phyloP scores from a whole-genome alignment of 2,329 filamentous ascomycete species.

The Pseudogymnoascus sp. region DNA sequence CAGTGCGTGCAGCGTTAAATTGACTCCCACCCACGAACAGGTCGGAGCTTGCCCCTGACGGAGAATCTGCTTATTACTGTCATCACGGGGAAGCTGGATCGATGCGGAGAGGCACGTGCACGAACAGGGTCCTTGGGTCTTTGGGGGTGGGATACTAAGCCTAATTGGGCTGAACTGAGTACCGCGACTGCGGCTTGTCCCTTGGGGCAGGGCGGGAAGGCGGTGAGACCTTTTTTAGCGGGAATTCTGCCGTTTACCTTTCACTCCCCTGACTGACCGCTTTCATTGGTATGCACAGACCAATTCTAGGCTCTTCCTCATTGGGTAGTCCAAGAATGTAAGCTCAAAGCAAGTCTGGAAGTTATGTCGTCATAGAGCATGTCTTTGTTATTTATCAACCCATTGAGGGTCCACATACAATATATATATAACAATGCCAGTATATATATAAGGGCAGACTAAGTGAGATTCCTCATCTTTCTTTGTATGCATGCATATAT shows the following conservation, averaged over 20 bases:
- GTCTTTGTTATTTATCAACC: conserved; percentile 1
- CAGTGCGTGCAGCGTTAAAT: background rate
- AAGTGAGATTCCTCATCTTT: background rate
- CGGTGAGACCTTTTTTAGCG: background rate
- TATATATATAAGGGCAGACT: background rate
- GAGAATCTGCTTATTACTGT: conserved; percentile 5
- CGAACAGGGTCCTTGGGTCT: background rate
- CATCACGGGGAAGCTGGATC: conserved; percentile 9
- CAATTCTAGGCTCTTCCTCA: background rate
- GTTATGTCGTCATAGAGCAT: conserved; percentile 31
- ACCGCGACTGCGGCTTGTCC: conserved; percentile 2
- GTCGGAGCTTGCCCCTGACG: conserved; percentile 5
- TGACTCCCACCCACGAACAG: background rate
- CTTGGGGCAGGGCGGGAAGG: background rate
- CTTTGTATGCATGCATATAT: background rate
- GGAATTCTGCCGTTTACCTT: background rate
- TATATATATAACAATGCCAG: conserved; percentile 15
- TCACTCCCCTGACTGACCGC: background rate
- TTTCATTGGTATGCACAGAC: background rate
- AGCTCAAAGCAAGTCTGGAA: conserved; percentile 53
- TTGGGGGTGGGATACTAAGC: background rate
- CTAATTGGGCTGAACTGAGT: background rate
- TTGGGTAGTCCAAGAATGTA: conserved; percentile 54
- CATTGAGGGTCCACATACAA: background rate
- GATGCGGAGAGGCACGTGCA: conserved; percentile 1